Evolutionary conservation across 1,284 basidiomycete species (phyloP).

Genomic region (Amylostereum areolatum): DNA sequence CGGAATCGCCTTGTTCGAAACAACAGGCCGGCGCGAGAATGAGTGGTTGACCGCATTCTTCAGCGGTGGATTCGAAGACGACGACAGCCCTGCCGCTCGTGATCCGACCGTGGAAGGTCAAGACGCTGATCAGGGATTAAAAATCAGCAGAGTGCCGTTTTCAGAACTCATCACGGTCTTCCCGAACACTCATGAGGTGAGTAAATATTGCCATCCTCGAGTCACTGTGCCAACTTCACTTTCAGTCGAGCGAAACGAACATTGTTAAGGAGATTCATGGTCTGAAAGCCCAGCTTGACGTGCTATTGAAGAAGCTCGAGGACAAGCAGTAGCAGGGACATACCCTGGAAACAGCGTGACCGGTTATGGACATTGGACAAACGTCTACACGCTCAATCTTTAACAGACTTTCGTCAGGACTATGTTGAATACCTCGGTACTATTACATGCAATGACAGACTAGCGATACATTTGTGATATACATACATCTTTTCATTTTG

Average conservation of each 20-base stretch:
- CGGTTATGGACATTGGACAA: not conserved
- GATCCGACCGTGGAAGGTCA: conserved; percentile 61
- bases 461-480: not conserved
- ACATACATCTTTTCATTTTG: not conserved
- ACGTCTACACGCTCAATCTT: not conserved
- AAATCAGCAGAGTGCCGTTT: conserved; percentile 75
- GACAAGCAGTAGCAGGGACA: conserved; percentile 10
- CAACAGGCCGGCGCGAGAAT: conserved; percentile 45
- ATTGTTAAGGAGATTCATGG: conserved; percentile 62
- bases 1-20: conserved; percentile 74
- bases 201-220: conserved; percentile 15
- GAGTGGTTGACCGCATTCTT: conserved; percentile 69
- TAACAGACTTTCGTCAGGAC: no score
- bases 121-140: conserved; percentile 45
- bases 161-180: conserved; percentile 70
- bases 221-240: conserved; percentile 9
- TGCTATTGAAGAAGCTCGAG: conserved; percentile 47
- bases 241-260: conserved; percentile 64
- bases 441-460: no score
- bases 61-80: conserved; percentile 54
- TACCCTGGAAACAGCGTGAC: not conserved
- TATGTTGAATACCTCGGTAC: no score
- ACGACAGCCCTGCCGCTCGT: conserved; percentile 46
- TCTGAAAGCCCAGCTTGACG: conserved; percentile 52
- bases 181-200: conserved; percentile 70